Conservation (phyloP, 2,329 filamentous ascomycete species). For the Huntiella omanensis region DNA sequence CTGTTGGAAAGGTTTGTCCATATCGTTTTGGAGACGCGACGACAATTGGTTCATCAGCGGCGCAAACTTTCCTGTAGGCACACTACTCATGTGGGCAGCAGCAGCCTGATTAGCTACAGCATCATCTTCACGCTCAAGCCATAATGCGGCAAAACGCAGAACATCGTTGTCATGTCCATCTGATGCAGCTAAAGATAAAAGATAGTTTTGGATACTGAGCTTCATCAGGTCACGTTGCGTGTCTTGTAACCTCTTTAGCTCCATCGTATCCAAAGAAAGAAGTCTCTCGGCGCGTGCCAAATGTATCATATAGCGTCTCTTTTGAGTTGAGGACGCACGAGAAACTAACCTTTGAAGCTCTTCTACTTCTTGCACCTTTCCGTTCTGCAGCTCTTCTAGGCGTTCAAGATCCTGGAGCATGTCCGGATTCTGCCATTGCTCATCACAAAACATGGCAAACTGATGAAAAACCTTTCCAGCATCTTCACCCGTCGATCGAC, state of each 20-base stretch:
- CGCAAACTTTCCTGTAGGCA: slow-evolving; percentile 84
- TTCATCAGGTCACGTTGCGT: slow-evolving; percentile 70
- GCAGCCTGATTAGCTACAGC: slow-evolving; percentile 62
- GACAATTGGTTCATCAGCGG: slow-evolving; percentile 88
- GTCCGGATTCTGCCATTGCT: slow-evolving; percentile 76
- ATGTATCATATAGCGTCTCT: slow-evolving; percentile 37
- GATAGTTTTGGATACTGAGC: slow-evolving; percentile 80
- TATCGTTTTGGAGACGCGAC: slow-evolving; percentile 63
- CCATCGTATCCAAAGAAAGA: slow-evolving; percentile 76
- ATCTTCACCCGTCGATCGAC: slow-evolving; percentile 46
- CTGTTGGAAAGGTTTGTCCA: slow-evolving; percentile 51
- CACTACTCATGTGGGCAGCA: slow-evolving; percentile 45
- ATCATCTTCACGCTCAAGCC: slow-evolving; percentile 73
- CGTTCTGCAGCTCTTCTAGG: slow-evolving; percentile 43
- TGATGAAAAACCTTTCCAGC: slow-evolving; percentile 84
- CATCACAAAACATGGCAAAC: slow-evolving; percentile 88
- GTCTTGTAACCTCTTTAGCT: slow-evolving; percentile 59
- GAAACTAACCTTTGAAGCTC: slow-evolving; percentile 42
- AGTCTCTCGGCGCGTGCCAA: slow-evolving; percentile 63
- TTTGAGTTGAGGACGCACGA: slow-evolving; percentile 30
- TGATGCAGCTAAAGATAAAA: slow-evolving; percentile 65
- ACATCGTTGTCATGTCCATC: slow-evolving; percentile 81
- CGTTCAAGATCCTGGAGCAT: slow-evolving; percentile 68
- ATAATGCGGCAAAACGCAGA: slow-evolving; percentile 80
- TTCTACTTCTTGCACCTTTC: slow-evolving; percentile 53